Percentiles rank a stretch among this genome's conserved stretches.
Evolutionary conservation across 2,329 filamentous ascomycete species (phyloP).

Genomic region (Colletotrichum sublineola): DNA sequence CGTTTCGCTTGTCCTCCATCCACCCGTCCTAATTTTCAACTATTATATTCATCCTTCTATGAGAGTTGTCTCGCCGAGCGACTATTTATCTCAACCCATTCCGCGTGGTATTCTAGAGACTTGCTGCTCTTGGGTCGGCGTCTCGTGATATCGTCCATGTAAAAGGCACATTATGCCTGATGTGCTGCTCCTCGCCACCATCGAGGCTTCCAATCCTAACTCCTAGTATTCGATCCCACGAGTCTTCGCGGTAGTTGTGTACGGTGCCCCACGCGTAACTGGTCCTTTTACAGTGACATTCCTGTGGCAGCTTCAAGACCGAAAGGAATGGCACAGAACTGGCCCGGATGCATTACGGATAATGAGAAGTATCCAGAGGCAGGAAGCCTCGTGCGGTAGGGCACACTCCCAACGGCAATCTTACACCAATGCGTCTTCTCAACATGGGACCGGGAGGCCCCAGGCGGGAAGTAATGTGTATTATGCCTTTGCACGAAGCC

Average conservation of each 20-base stretch:
- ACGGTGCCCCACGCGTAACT: no score
- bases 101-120: slow-evolving; percentile 13
- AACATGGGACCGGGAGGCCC: background rate
- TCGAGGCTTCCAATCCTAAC: slow-evolving; percentile 7
- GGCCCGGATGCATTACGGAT: background rate
- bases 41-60: background rate
- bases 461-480: background rate
- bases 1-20: slow-evolving; percentile 11
- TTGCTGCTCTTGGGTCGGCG: slow-evolving; percentile 8
- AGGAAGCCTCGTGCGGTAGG: background rate
- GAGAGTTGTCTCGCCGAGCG: background rate
- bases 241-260: background rate
- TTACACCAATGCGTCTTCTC: background rate
- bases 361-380: background rate
- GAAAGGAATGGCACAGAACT: background rate
- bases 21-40: background rate
- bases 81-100: background rate
- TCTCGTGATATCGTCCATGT: background rate
- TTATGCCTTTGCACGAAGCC: background rate
- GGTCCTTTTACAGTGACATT: background rate
- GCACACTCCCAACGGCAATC: background rate
- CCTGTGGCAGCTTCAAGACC: background rate
- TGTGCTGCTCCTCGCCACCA: background rate
- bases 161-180: background rate
- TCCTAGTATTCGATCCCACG: background rate